These are phyloP conservation scores for Xerocomellus intermedius DNA, from an alignment of 768 basidiomycete species.

Conservation along the genomic window DNA sequence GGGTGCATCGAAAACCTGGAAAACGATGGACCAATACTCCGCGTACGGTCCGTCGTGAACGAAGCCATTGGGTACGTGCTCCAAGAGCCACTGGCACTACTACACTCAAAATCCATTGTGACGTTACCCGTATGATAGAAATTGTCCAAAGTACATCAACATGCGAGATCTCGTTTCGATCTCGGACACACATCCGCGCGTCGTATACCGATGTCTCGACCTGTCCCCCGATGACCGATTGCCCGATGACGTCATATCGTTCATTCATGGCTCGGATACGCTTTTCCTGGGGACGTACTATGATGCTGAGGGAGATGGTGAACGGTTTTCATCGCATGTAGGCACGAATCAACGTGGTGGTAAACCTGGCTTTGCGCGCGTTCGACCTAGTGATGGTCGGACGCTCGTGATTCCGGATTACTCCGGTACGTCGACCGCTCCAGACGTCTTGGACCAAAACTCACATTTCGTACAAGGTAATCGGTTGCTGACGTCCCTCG, in stretches of 20 bases:
- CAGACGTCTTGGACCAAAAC: not conserved
- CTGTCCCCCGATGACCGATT: slow-evolving; percentile 41
- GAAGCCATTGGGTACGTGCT: slow-evolving; percentile 56
- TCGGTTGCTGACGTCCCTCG: slow-evolving; percentile 58
- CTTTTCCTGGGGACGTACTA: slow-evolving; percentile 59
- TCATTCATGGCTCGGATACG: slow-evolving; percentile 52
- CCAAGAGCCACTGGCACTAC: not conserved
- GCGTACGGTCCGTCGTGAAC: slow-evolving; percentile 41
- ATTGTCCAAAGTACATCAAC: slow-evolving; percentile 71
- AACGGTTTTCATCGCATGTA: slow-evolving; percentile 51
- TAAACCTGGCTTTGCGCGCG: slow-evolving; percentile 56
- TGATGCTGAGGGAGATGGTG: slow-evolving; percentile 36
- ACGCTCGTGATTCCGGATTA: slow-evolving; percentile 62
- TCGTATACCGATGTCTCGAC: slow-evolving; percentile 36
- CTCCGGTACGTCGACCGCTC: slow-evolving; percentile 38
- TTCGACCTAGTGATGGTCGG: slow-evolving; percentile 50
- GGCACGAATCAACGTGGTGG: slow-evolving; percentile 72
- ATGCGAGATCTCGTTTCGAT: slow-evolving; percentile 50
- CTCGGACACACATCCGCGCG: slow-evolving; percentile 36
- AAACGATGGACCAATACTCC: slow-evolving; percentile 32
- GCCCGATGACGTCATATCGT: slow-evolving; percentile 46
- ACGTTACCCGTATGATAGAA: slow-evolving; percentile 35
- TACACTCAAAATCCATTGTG: not conserved
- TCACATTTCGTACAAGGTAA: slow-evolving; percentile 43
- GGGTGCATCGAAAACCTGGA: slow-evolving; percentile 43